Conservation (phyloP, 306 rosid species). For the Castanospermum australe region DNA sequence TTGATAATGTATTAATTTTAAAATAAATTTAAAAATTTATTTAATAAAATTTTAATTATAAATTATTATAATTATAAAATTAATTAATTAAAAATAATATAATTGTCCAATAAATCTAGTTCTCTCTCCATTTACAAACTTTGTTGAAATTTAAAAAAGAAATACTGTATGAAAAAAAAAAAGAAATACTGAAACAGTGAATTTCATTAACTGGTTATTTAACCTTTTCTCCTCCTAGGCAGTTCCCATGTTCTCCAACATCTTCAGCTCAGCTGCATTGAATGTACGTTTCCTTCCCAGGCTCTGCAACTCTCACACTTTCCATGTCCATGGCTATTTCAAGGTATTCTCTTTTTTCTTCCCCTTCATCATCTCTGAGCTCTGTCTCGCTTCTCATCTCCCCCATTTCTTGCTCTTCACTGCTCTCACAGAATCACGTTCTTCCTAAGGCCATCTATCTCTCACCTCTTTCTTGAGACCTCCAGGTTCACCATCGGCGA, state of each 20-base stretch:
- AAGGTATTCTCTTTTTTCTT: constrained; percentile 21
- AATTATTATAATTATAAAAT: too few species aligned
- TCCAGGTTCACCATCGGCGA: constrained; percentile 23
- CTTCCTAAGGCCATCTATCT: constrained; percentile 8
- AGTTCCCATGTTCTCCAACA: background rate
- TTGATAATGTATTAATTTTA: too few species aligned
- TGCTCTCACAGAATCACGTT: constrained; percentile 24
- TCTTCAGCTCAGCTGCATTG: constrained; percentile 36
- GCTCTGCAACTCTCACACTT: constrained; percentile 49
- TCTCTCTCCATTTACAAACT: too few species aligned
- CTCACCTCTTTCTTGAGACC: constrained; percentile 20
- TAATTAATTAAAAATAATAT: too few species aligned
- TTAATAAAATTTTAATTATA: too few species aligned
- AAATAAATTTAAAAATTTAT: too few species aligned
- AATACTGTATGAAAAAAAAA: too few species aligned
- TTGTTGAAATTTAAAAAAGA: too few species aligned
- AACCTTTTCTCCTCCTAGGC: background rate
- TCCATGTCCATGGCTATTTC: constrained; percentile 54
- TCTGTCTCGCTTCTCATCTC: constrained; percentile 20
- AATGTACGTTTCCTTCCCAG: constrained; percentile 38
- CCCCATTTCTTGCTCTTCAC: constrained; percentile 23
- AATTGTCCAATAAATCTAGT: too few species aligned
- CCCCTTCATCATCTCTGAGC: constrained; percentile 31
- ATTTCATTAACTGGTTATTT: too few species aligned
- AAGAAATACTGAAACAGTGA: too few species aligned